Percentiles rank a stretch among this genome's conserved stretches.
These are phyloP conservation scores for Ziziphus jujuba DNA, from an alignment of 306 rosid species.

Conservation along the genomic window DNA sequence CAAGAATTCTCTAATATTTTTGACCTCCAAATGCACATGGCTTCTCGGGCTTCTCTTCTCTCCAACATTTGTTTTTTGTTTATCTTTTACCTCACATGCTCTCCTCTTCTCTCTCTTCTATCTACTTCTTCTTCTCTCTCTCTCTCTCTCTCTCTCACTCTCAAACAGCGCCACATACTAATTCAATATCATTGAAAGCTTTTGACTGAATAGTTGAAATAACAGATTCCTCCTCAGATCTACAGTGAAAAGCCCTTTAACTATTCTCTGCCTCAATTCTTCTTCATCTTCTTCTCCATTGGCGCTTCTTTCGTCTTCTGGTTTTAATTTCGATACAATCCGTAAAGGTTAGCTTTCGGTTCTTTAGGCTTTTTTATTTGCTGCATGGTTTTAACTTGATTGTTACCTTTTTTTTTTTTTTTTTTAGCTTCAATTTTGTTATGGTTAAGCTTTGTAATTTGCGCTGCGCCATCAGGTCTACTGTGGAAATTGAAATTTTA, in stretches of 20 bases:
- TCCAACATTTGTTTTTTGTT: conserved; percentile 28
- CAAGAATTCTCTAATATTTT: conserved; percentile 60
- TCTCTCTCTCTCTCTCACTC: conserved; percentile 27
- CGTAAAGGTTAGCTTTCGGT: conserved; percentile 38
- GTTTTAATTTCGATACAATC: conserved; percentile 27
- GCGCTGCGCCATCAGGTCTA: not conserved
- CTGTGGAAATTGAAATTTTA: conserved; percentile 18
- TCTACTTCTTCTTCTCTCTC: not conserved
- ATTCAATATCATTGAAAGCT: conserved; percentile 46
- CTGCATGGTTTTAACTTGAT: too few relatives aligned
- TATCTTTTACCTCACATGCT: conserved; percentile 50
- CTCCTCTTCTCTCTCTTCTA: conserved; percentile 21
- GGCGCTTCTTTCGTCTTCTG: conserved; percentile 14
- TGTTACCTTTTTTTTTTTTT: too few relatives aligned
- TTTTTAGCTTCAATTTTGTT: conserved; percentile 19
- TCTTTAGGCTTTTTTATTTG: conserved; percentile 15
- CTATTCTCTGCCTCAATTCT: conserved; percentile 45
- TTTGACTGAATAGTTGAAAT: conserved; percentile 55
- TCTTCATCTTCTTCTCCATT: conserved; percentile 41
- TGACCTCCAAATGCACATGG: conserved; percentile 95
- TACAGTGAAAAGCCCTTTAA: conserved; percentile 41
- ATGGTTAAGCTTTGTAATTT: conserved; percentile 7
- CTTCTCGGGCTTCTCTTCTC: conserved; percentile 75
- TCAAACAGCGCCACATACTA: not conserved
- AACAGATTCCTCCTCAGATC: conserved; percentile 82